Conservation (phyloP, 352 stramenopile species). For the Blastocystis sp. region DNA sequence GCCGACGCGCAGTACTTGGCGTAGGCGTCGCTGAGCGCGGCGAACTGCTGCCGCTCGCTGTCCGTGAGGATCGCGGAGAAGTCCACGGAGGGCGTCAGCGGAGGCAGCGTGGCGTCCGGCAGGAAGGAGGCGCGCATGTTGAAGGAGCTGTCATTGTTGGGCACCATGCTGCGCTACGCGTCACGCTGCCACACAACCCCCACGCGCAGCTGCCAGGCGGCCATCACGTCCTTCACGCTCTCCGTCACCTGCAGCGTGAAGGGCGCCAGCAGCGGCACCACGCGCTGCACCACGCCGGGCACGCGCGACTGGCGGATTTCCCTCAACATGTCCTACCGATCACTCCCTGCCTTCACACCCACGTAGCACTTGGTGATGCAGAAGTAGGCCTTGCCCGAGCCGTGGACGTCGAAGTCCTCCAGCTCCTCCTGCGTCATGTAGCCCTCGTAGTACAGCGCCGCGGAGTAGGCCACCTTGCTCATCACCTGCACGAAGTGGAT, state of each 20-base stretch:
- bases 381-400: constrained; percentile 20
- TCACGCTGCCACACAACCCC: not conserved
- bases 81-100: not conserved
- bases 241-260: not conserved
- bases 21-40: not conserved
- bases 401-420: constrained; percentile 19
- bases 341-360: not conserved
- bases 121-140: not conserved
- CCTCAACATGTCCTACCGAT: not conserved
- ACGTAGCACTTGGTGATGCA: constrained; percentile 20
- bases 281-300: not conserved
- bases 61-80: not conserved
- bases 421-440: constrained; percentile 58
- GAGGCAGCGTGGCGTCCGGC: not conserved
- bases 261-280: constrained; percentile 4
- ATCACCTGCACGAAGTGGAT: not conserved
- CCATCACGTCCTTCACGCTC: not conserved
- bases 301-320: not conserved
- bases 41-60: not conserved
- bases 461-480: constrained; percentile 6
- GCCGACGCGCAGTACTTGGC: not conserved
- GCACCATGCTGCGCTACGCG: not conserved
- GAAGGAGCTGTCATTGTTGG: not conserved
- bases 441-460: constrained; percentile 37
- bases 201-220: constrained; percentile 43